These are phyloP conservation scores for Paratinospora sagittata DNA, from an alignment of 164 flowering plant genomes.

Conservation along the genomic window DNA sequence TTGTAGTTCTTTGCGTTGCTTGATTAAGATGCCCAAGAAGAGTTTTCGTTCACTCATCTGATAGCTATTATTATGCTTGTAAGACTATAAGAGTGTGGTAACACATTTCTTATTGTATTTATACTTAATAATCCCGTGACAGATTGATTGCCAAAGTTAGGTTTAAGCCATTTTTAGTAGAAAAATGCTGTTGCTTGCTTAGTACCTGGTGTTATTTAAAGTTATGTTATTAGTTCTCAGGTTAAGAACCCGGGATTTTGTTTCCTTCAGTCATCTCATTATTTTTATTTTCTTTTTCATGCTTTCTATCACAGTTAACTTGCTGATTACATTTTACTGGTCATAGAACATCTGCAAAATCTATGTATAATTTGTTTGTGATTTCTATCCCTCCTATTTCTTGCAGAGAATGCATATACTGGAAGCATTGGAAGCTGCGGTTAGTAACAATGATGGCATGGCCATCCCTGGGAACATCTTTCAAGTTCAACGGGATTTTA, in stretches of 20 bases:
- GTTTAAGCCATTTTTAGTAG: too few species aligned
- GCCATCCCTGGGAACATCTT: constrained; percentile 23
- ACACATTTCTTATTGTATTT: too few species aligned
- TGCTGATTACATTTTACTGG: background rate
- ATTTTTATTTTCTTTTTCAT: background rate
- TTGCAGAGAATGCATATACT: constrained; percentile 78
- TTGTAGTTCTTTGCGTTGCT: too few species aligned
- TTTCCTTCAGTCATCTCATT: background rate
- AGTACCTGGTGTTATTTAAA: background rate
- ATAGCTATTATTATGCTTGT: too few species aligned
- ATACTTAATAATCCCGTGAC: too few species aligned
- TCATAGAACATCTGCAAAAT: too few species aligned
- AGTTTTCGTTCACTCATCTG: too few species aligned
- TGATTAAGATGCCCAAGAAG: too few species aligned
- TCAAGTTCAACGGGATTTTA: constrained; percentile 61
- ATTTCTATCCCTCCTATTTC: constrained; percentile 12
- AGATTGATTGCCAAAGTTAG: too few species aligned
- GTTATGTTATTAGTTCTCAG: background rate
- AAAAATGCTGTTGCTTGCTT: background rate
- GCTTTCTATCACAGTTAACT: background rate
- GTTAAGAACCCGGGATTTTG: background rate
- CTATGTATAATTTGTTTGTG: background rate
- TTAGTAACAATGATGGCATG: constrained; percentile 28
- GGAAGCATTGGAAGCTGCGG: constrained; percentile 72
- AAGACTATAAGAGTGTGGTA: too few species aligned